Evolutionary conservation across 2,329 filamentous ascomycete genomes (phyloP).

Genomic region (Fusarium papillatum): DNA sequence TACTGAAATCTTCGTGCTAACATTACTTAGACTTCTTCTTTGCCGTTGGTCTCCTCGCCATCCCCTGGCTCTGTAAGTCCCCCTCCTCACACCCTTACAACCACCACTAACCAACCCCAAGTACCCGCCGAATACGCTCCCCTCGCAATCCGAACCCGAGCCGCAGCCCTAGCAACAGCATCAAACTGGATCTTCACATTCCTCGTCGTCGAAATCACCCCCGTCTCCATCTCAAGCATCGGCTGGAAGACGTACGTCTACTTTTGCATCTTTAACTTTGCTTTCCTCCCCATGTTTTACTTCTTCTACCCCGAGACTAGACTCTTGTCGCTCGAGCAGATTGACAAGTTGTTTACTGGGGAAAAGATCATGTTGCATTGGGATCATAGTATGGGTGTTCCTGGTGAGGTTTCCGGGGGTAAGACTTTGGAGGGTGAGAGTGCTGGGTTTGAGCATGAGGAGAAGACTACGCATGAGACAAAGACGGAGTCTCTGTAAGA

Average conservation of each 20-base stretch:
- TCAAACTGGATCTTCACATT: conserved; percentile 55
- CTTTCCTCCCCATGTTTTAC: conserved; percentile 59
- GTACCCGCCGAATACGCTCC: conserved; percentile 60
- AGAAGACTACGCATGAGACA: conserved; percentile 29
- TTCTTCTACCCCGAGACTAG: conserved; percentile 65
- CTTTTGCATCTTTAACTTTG: conserved; percentile 53
- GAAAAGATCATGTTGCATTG: conserved; percentile 48
- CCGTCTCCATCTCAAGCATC: conserved; percentile 52
- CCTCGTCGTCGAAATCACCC: conserved; percentile 55
- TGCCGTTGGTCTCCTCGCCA: conserved; percentile 55
- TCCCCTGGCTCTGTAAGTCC: conserved; percentile 51
- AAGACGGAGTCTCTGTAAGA: conserved; percentile 17
- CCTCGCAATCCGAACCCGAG: conserved; percentile 53
- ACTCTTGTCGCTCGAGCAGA: conserved; percentile 62
- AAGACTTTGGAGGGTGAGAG: conserved; percentile 32
- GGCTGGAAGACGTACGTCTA: conserved; percentile 55
- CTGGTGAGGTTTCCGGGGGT: conserved; percentile 41
- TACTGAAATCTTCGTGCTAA: conserved; percentile 1
- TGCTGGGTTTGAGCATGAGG: conserved; percentile 31
- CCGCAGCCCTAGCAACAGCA: conserved; percentile 53
- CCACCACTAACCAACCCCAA: conserved; percentile 18
- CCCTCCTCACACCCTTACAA: too few relatives aligned
- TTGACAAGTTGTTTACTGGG: conserved; percentile 56
- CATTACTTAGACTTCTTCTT: conserved; percentile 52
- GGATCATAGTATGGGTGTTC: conserved; percentile 48